A percentile compares a stretch with the other conserved stretches of the same genome.
Conservation (phyloP, 163 green algal genomes). For the Scenedesmus sp. region DNA sequence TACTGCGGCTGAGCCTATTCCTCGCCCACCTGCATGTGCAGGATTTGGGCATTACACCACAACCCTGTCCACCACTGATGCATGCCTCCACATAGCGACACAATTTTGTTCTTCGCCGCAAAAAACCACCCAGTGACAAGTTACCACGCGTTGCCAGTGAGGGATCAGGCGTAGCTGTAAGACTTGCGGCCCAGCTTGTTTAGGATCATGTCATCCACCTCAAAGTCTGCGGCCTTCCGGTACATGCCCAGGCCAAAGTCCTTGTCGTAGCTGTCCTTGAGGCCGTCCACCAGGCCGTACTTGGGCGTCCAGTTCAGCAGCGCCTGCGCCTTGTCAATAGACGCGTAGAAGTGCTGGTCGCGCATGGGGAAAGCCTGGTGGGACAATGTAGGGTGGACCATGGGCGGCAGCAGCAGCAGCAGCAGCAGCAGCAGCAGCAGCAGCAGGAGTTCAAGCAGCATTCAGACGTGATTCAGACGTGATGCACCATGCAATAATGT, state of each 20-base stretch:
- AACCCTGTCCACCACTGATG: no score
- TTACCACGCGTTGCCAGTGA: not conserved
- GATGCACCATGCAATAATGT: no score
- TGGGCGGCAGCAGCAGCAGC: not conserved
- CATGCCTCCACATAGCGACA: no score
- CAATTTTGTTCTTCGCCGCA: not conserved
- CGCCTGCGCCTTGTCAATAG: constrained; percentile 90
- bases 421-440: not conserved
- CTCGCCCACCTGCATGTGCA: no score
- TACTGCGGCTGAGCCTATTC: not conserved
- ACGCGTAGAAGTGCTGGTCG: constrained; percentile 98
- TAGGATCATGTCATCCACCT: constrained; percentile 93
- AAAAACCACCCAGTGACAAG: not conserved
- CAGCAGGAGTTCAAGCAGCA: no score
- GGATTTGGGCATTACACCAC: no score
- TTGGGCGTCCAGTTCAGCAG: constrained; percentile 92
- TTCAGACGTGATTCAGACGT: no score
- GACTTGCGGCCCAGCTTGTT: constrained; percentile 56
- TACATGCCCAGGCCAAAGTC: constrained; percentile 95
- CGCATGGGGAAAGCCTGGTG: constrained; percentile 94
- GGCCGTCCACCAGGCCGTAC: constrained; percentile 91
- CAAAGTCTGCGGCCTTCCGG: constrained; percentile 95
- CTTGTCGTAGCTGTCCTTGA: constrained; percentile 93
- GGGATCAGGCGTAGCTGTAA: constrained; percentile 10
- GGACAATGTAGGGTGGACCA: not conserved